Percentiles rank a stretch among this genome's conserved stretches.
phyloP scores from a whole-genome alignment of 345 rosid species.

The Kandelia obovata region DNA sequence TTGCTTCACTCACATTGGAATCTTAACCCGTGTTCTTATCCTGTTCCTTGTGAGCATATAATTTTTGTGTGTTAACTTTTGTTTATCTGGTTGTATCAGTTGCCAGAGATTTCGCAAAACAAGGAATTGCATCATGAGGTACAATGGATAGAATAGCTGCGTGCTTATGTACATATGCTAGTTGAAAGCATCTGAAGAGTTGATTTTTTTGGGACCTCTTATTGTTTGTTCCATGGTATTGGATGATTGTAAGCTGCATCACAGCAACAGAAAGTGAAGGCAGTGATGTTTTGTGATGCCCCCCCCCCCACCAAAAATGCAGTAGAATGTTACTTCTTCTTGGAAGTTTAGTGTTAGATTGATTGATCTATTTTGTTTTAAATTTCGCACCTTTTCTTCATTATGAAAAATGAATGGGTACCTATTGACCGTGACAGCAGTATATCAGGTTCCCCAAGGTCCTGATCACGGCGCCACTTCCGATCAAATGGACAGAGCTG shows the following conservation, averaged over 20 bases:
- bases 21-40: too few relatives aligned
- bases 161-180: not conserved
- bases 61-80: too few relatives aligned
- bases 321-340: not conserved
- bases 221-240: not conserved
- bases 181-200: conserved; percentile 9
- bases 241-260: not conserved
- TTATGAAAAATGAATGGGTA: not conserved
- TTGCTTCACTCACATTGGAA: too few relatives aligned
- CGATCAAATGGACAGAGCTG: too few relatives aligned
- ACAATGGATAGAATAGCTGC: not conserved
- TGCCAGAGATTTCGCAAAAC: conserved; percentile 32
- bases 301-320: not conserved
- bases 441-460: too few relatives aligned
- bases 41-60: too few relatives aligned
- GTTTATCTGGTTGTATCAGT: conserved; percentile 23
- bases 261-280: not conserved
- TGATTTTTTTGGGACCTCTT: too few relatives aligned
- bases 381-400: not conserved
- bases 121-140: conserved; percentile 18
- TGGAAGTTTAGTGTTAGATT: not conserved
- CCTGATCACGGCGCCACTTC: too few relatives aligned
- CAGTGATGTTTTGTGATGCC: not conserved
- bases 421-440: too few relatives aligned
- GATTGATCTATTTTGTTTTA: conserved; percentile 5